Evolutionary conservation across 768 basidiomycete genomes (phyloP), one percentile per base, ranked within the genome.

Genomic region (Kwoniella dendrophila): DNA sequence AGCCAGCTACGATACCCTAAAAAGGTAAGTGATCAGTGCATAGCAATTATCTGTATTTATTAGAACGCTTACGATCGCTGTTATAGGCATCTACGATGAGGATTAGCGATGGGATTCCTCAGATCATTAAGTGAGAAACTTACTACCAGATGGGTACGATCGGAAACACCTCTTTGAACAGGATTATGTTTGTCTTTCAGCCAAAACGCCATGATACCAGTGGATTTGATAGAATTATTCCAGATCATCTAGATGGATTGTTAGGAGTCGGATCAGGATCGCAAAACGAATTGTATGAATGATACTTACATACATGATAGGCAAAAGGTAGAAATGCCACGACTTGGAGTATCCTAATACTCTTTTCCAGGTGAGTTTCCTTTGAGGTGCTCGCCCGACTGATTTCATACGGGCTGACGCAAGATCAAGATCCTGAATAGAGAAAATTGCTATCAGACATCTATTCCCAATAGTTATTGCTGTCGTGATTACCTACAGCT

Each of bases 241-340:
- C 50, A 52, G 1, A 52, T 32, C 50, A 52, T 52, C 50, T 52
- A 24, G 12, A 16, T 27, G 26, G 29, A 8, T 6, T 11, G 6
- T 7, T 26, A 8, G 8, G 10, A 24, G 4, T 32, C 48, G 29
- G 24, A 8, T 27, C n/a, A 7, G 14, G 6, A 7, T 7, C 26
- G 30, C 29, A 11, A 14, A n/a, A 7, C 4, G 6, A 12, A 11
- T 8, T 27, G 4, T 4, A 27, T 22, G 5, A 14, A 16, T 38
- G 11, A 8, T 52, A 52, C 50, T 52, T 16, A 52, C 50, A 52
- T 52, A 52, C 50, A 52, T 52, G 7, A 52, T 5, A 14, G 50
- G 50, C 32, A 52, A 33, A 5, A 52, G 50, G 22, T 52, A 52
- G 50, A 52, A 52, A 34, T 52, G 50, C 30, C 50, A 52, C 11